These are phyloP conservation scores for Colletotrichum liriopes DNA, from an alignment of 2,329 filamentous ascomycete species.

Conservation along the genomic window DNA sequence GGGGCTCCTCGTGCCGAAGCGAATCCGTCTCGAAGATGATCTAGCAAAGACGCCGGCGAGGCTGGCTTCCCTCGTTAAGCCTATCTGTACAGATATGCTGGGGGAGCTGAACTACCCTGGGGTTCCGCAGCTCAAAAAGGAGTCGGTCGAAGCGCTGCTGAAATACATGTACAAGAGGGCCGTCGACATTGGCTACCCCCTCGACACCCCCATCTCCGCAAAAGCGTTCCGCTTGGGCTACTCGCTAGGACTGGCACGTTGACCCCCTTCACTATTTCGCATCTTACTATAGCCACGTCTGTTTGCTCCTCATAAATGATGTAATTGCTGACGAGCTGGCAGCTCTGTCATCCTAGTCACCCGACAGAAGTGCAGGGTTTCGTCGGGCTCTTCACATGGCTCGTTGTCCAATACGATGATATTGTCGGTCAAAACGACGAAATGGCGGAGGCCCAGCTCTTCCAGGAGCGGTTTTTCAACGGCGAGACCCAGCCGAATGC, in stretches of 20 bases:
- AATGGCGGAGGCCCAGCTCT: constrained; percentile 41
- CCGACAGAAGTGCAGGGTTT: constrained; percentile 42
- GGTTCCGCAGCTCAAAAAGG: constrained; percentile 38
- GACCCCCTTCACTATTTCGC: neutral
- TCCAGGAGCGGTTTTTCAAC: constrained; percentile 44
- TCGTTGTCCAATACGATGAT: constrained; percentile 46
- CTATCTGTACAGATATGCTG: constrained; percentile 38
- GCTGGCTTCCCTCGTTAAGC: constrained; percentile 25
- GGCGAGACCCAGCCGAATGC: constrained; percentile 44
- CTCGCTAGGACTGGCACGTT: constrained; percentile 42
- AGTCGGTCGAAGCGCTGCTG: constrained; percentile 42
- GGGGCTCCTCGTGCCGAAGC: constrained; percentile 24
- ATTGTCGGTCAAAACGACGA: constrained; percentile 44
- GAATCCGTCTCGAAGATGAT: constrained; percentile 27
- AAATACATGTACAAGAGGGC: constrained; percentile 45
- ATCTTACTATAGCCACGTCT: neutral
- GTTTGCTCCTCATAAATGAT: neutral
- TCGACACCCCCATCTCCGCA: constrained; percentile 43
- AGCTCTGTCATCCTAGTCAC: constrained; percentile 46
- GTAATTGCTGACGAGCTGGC: constrained; percentile 17
- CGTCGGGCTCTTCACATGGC: constrained; percentile 46
- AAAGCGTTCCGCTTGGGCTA: constrained; percentile 45
- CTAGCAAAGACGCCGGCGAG: constrained; percentile 28
- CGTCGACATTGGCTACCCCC: constrained; percentile 42
- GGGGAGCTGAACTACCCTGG: constrained; percentile 40